Evolutionary conservation across 2,329 filamentous ascomycete genomes (phyloP), one percentile per base, ranked within the genome.

Genomic region (Colletotrichum lentis): DNA sequence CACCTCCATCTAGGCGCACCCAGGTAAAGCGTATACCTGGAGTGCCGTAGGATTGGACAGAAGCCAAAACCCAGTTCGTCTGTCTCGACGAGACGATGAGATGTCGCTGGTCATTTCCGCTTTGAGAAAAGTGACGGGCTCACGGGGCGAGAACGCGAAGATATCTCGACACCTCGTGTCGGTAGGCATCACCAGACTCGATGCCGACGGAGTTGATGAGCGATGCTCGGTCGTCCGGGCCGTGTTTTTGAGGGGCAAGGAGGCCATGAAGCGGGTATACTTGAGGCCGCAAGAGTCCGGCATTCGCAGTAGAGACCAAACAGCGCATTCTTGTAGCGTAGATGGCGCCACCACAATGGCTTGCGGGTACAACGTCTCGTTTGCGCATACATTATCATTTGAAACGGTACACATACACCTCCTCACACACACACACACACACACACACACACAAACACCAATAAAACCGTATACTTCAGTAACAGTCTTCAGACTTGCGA

Each of bases 381-480:
- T 35, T 11, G 24, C 24, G 2, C 22, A 22, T 16, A 46, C 8
- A 37, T 18, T 12, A 46, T 46, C 11, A 8, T 22, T 1, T 10
- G 24, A 37, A 31, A 20, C 24, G 16, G 8, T 14, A 58, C 7
- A 56, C 24, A 58, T 31, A 47, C n/a, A 16, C n/a, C n/a, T n/a
- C n/a, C n/a, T n/a, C 54, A n/a, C 24, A 58, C 18, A 56, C 55
- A n/a, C 18, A 56, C 55, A 37, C 43, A 47, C n/a, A 16, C 54
- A n/a, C 24, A 58, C n/a, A 56, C 55, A n/a, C n/a, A 58, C n/a
- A 56, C 55, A 37, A 16, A 47, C n/a, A 16, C 53, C 16, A 54
- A 49, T 49, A n/a, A 56, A 53, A 59, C 18, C 46, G 20, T n/a
- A 18, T 41, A 35, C 31, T 55, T 55, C 5, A 46, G 55, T 58